These are phyloP conservation scores for Suillus luteus DNA, from an alignment of 768 basidiomycete genomes.

Conservation along the genomic window DNA sequence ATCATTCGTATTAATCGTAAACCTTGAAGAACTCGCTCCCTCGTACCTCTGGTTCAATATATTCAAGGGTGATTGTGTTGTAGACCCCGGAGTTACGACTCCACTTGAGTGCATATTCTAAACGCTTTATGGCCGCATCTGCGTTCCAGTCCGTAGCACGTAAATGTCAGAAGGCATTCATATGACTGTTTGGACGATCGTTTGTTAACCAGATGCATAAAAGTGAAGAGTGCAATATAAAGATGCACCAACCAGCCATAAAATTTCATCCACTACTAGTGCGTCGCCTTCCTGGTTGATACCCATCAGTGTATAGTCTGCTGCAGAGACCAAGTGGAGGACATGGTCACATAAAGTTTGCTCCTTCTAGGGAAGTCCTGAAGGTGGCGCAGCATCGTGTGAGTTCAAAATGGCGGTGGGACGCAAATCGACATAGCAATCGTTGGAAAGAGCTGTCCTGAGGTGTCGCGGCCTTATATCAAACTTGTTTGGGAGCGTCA, in stretches of 20 bases:
- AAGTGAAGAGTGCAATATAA: neutral
- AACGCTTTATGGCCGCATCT: slow-evolving; percentile 56
- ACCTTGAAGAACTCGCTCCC: too few species aligned
- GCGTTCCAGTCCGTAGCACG: slow-evolving; percentile 78
- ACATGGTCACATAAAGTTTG: slow-evolving; percentile 54
- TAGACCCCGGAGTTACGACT: slow-evolving; percentile 66
- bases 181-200: slow-evolving; percentile 41
- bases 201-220: neutral
- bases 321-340: slow-evolving; percentile 48
- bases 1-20: neutral
- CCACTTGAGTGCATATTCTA: slow-evolving; percentile 79
- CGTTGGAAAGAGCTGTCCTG: neutral
- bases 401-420: slow-evolving; percentile 21
- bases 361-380: slow-evolving; percentile 44
- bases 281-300: slow-evolving; percentile 41
- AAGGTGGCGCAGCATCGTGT: slow-evolving; percentile 34
- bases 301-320: slow-evolving; percentile 53
- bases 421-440: slow-evolving; percentile 14
- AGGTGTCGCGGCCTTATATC: neutral
- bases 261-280: slow-evolving; percentile 66
- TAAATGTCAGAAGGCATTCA: slow-evolving; percentile 71
- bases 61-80: slow-evolving; percentile 55
- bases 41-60: slow-evolving; percentile 74
- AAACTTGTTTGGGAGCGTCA: slow-evolving; percentile 7
- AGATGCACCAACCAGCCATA: slow-evolving; percentile 62